These are phyloP conservation scores for Cyberlindnera xishuangbannaensis DNA, from an alignment of 805 yeast species.

Conservation along the genomic window DNA sequence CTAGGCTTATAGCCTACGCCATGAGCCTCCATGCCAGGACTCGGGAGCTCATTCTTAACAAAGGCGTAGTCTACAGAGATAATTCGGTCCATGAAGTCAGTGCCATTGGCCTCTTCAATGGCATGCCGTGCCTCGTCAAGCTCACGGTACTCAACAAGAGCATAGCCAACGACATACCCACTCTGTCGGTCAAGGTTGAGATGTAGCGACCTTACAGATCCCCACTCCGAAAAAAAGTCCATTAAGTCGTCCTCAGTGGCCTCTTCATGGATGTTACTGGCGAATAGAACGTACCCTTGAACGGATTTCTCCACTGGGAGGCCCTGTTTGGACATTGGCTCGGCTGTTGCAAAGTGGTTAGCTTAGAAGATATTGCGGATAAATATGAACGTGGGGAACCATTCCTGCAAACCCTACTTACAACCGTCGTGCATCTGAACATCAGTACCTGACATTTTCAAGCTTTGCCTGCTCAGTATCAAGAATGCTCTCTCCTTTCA, in stretches of 20 bases:
- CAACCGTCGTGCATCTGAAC: too few relatives aligned
- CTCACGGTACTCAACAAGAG: constrained; percentile 31
- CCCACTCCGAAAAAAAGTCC: constrained; percentile 38
- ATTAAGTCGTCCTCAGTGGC: constrained; percentile 38
- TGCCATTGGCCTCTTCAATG: constrained; percentile 27
- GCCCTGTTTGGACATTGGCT: constrained; percentile 18
- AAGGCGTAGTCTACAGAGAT: constrained; percentile 35
- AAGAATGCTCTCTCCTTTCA: too few relatives aligned
- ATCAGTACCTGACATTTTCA: too few relatives aligned
- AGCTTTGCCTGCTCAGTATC: too few relatives aligned
- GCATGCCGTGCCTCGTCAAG: constrained; percentile 32
- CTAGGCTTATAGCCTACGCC: too few relatives aligned
- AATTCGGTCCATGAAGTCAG: constrained; percentile 29
- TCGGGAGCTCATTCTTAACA: too few relatives aligned
- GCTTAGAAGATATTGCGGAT: too few relatives aligned
- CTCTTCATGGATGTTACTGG: constrained; percentile 38
- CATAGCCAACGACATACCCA: constrained; percentile 35
- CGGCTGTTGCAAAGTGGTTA: too few relatives aligned
- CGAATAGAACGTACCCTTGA: constrained; percentile 39
- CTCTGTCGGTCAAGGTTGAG: constrained; percentile 38
- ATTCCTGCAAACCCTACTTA: too few relatives aligned
- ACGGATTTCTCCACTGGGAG: constrained; percentile 9
- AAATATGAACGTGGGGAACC: too few relatives aligned
- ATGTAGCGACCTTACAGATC: constrained; percentile 32
- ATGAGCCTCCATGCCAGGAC: too few relatives aligned